phyloP scores from a whole-genome alignment of 768 basidiomycete species.

The Tephrocybe sp. region DNA sequence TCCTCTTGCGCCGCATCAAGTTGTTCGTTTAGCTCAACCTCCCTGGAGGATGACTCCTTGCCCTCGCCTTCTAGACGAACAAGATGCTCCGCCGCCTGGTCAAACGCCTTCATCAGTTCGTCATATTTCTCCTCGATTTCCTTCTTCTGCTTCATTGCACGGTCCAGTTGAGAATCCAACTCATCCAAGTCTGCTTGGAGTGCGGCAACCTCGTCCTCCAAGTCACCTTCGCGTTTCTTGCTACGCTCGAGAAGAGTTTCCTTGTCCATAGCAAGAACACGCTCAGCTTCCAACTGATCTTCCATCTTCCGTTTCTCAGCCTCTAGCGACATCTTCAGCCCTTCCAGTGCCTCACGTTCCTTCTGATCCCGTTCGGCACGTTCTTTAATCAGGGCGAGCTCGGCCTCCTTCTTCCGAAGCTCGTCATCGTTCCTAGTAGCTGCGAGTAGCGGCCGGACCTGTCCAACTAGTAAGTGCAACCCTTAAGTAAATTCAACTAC shows the following conservation, averaged over 20 bases:
- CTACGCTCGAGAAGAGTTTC: slow-evolving; percentile 79
- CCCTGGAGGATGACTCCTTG: slow-evolving; percentile 61
- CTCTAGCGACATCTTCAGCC: slow-evolving; percentile 79
- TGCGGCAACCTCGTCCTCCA: slow-evolving; percentile 82
- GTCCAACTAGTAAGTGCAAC: slow-evolving; percentile 8
- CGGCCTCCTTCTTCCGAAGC: slow-evolving; percentile 82
- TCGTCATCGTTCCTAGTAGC: slow-evolving; percentile 94
- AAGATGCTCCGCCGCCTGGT: slow-evolving; percentile 84
- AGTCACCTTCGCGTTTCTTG: slow-evolving; percentile 80
- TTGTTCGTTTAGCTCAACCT: slow-evolving; percentile 61
- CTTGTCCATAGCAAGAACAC: slow-evolving; percentile 78
- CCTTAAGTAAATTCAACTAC: neutral
- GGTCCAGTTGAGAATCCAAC: slow-evolving; percentile 83
- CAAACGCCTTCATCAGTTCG: slow-evolving; percentile 69
- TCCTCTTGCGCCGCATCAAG: slow-evolving; percentile 58
- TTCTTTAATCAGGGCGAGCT: slow-evolving; percentile 78
- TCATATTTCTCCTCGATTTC: slow-evolving; percentile 80
- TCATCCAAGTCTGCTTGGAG: slow-evolving; percentile 83
- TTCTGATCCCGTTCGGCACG: slow-evolving; percentile 84
- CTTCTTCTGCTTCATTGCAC: slow-evolving; percentile 75
- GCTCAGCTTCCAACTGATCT: slow-evolving; percentile 80
- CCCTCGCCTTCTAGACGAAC: slow-evolving; percentile 79
- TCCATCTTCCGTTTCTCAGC: slow-evolving; percentile 82
- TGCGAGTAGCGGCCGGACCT: slow-evolving; percentile 90
- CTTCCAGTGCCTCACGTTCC: slow-evolving; percentile 78